A percentile compares a stretch with the other conserved stretches of the same genome.
Conservation (phyloP, 2,329 filamentous ascomycete genomes). For the Ceratocystis cubensis region DNA sequence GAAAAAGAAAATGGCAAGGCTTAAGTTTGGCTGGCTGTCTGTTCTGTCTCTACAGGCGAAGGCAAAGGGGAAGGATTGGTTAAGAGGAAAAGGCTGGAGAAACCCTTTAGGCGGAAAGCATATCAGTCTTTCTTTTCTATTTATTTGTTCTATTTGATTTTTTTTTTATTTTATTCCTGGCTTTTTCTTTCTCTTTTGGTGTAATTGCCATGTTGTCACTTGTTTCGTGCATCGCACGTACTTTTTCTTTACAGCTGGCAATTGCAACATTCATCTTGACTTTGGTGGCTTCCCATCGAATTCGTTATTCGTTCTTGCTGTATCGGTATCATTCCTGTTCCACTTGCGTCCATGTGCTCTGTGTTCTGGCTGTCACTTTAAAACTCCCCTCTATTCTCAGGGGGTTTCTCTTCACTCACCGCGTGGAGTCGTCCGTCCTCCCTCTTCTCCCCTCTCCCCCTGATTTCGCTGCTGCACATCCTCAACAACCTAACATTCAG, state of each 20-base stretch:
- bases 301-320: too few relatives aligned
- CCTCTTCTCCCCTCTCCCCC: background rate
- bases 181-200: background rate
- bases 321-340: too few relatives aligned
- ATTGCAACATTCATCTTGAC: background rate
- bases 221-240: background rate
- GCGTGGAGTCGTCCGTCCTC: background rate
- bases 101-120: background rate
- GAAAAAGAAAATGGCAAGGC: constrained; percentile 7
- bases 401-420: background rate
- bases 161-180: background rate
- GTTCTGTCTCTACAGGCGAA: background rate
- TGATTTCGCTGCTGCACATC: background rate
- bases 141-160: background rate
- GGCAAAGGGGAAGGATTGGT: background rate
- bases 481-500: background rate
- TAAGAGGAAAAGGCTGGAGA: background rate
- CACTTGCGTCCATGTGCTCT: background rate
- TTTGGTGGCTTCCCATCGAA: background rate
- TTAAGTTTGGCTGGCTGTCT: background rate
- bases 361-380: background rate
- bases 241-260: constrained; percentile 1
- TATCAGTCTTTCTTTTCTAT: background rate
- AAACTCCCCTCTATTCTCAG: background rate
- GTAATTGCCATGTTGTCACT: background rate